Evolutionary conservation across 2,329 filamentous ascomycete species (phyloP), one percentile per base, ranked within the genome.

Genomic region (Sporothrix sp.): DNA sequence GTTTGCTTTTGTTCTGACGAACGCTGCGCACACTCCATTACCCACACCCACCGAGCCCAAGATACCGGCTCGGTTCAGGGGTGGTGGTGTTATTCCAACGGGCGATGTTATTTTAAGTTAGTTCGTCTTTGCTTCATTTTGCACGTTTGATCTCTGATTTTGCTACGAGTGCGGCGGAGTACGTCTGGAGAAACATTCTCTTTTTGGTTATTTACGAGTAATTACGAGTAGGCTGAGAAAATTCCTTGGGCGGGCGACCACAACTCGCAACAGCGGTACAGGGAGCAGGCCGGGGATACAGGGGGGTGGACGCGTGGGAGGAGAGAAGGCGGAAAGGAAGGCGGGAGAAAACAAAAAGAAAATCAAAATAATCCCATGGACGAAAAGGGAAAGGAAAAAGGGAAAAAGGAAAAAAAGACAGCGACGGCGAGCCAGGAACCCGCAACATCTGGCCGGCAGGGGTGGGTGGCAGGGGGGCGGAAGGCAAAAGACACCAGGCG

Each of bases 1-100:
- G 18, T 21, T 20, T 18, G 10, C 20, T 14, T 40, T n/a, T 23
- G 27, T 27, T 28, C 42, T 23, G n/a, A 21, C 33, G 42, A 28
- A 9, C 21, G 21, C 28, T 44, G 42, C 27, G 18, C 42, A 44
- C 30, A 28, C 48, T 27, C 32, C 21, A n/a, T n/a, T n/a, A n/a
- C n/a, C n/a, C n/a, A n/a, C n/a, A n/a, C n/a, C n/a, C n/a, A n/a
- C n/a, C n/a, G 38, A 18, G 30, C 25, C 27, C 16, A 42, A 44
- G 32, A 36, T 44, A 38, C 32, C 40, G 20, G 20, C 35, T 20
- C 13, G 16, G 10, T 30, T 38, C 25, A 20, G 28, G 33, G n/a
- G 33, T 51, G 42, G 45, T 39, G 47, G 40, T 45, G 27, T 45
- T 50, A 32, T 45, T 44, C 48, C 27, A 45, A 45, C 32, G 32